Conservation (phyloP, 257 asterid genomes). For the Solanum bulbocastanum region DNA sequence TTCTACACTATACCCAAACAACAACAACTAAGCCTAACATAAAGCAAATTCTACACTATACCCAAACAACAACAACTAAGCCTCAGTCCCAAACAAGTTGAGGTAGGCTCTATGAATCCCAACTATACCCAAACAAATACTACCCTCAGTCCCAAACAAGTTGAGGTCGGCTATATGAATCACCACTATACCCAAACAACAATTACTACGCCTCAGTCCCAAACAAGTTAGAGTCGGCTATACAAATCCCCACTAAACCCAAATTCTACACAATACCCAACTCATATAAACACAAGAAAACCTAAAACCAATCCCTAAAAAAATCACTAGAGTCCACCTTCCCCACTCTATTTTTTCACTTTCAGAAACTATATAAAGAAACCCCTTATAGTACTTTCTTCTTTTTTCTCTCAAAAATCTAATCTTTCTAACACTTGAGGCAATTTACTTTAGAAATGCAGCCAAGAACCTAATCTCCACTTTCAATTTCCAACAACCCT, state of each 20-base stretch:
- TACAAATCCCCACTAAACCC: not conserved
- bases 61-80: not conserved
- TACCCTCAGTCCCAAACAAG: not conserved
- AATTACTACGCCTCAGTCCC: not conserved
- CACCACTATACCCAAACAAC: not conserved
- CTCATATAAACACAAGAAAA: not conserved
- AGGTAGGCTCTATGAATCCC: not conserved
- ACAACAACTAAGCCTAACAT: not conserved
- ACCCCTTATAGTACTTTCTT: not conserved
- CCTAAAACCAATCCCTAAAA: conserved; percentile 3
- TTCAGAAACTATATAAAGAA: not conserved
- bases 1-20: not conserved
- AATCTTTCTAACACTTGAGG: not conserved
- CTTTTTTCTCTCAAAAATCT: conserved; percentile 7
- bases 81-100: not conserved
- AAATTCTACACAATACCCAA: conserved; percentile 1
- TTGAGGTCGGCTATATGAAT: not conserved
- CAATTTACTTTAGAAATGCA: not conserved
- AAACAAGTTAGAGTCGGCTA: not conserved
- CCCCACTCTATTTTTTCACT: not conserved
- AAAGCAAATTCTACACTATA: not conserved
- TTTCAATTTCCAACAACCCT: not conserved
- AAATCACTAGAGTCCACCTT: not conserved
- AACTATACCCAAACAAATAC: not conserved
- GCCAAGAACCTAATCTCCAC: not conserved